Evolutionary conservation across 169 alveolate species (phyloP).

Genomic region (Theileria orientalis): DNA sequence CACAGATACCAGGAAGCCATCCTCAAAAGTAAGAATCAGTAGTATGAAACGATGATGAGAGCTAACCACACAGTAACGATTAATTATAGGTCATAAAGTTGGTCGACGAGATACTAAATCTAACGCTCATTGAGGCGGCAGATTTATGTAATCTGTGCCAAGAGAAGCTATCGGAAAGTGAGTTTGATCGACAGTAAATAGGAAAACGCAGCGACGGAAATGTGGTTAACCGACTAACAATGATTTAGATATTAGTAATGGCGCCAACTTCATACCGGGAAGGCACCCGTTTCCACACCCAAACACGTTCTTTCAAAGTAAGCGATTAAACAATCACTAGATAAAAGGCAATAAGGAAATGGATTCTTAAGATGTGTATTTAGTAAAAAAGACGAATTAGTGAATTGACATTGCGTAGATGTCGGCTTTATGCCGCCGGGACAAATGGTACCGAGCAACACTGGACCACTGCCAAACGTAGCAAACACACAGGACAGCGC

Average conservation of each 20-base stretch:
- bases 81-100: slow-evolving; percentile 68
- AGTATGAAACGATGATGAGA: no score
- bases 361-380: no score
- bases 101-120: slow-evolving; percentile 80
- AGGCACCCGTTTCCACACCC: slow-evolving; percentile 87
- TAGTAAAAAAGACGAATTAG: no score
- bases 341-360: neutral
- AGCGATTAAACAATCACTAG: slow-evolving; percentile 2
- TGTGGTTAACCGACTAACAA: neutral
- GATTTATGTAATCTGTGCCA: slow-evolving; percentile 85
- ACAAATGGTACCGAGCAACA: no score
- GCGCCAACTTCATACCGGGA: slow-evolving; percentile 65
- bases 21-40: slow-evolving; percentile 59
- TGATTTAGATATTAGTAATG: slow-evolving; percentile 40
- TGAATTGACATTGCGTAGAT: neutral
- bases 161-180: slow-evolving; percentile 66
- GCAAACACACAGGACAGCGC: neutral
- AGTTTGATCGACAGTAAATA: no score
- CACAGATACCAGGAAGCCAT: slow-evolving; percentile 51
- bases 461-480: neutral
- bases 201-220: neutral
- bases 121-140: slow-evolving; percentile 85
- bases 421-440: no score
- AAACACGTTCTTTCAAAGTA: slow-evolving; percentile 66
- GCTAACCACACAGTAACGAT: neutral